Base-by-base conservation (phyloP, 768 basidiomycete species). In the Pleurotus tuoliensis region DNA sequence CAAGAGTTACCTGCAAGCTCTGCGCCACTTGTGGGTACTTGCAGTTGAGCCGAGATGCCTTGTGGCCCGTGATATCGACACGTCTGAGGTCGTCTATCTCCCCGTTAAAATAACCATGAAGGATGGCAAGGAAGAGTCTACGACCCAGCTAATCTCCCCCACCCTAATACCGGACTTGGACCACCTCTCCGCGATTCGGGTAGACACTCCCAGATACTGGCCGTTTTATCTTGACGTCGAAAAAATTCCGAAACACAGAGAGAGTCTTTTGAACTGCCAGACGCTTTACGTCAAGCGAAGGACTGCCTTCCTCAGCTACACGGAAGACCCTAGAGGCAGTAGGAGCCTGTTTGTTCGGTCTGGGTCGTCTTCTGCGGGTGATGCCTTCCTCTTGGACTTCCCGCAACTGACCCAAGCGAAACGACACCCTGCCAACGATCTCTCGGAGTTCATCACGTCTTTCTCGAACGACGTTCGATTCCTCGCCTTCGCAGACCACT, bases 121-220 rank as follows among this genome's bases (percentile, higher is more conserved):
- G 61, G 92, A 94, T 58, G 82, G 79, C 11, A 74, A 76, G 27
- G 80, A 79, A 20, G 71, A 75, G 11, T 84, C 85, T n/a, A 80
- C 83, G 12, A 85, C 87, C 1, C 87, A 90, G 61, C 76, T 97
- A 47, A 93, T 95, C 56, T 90, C 94, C 0, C 97, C 97, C 0
- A 96, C 96, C 0, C 80, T 98, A 3, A 89, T 97, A 58, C 94
- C 94, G 0, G 90, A 95, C 59, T 82, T 98, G 60, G 86, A 90
- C 66, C 84, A 81, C 56, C 76, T 98, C 12, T 73, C 85, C 46
- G 88, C 90, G 3, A 88, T 99, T 62, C 79, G 88, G 46, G 87
- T 95, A 20, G 94, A 98, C 64, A 97, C 92, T 0, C 94, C 94
- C 13, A 84, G 97, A 4, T 98, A 99, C 69, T 97, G 93, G 92